Percentiles rank a stretch among this genome's conserved stretches.
Evolutionary conservation across 2,329 filamentous ascomycete species (phyloP).

Genomic region (Arthrinium puccinioides): DNA sequence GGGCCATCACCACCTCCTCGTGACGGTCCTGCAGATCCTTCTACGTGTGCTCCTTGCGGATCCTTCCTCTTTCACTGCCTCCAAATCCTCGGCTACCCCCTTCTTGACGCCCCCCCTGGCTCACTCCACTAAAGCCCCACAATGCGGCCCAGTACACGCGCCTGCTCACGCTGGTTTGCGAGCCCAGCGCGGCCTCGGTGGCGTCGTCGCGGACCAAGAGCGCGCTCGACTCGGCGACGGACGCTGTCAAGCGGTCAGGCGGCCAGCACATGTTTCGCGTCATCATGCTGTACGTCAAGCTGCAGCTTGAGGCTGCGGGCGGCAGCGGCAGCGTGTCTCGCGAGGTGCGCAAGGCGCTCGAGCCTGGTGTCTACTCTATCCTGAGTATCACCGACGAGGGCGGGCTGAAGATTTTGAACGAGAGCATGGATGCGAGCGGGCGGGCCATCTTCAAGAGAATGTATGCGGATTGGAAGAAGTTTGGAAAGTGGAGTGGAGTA

Average conservation of each 20-base stretch:
- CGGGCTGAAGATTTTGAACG: slow-evolving; percentile 48
- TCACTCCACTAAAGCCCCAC: slow-evolving; percentile 26
- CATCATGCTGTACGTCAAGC: slow-evolving; percentile 51
- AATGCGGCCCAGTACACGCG: slow-evolving; percentile 47
- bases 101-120: slow-evolving; percentile 25
- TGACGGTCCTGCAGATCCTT: slow-evolving; percentile 47
- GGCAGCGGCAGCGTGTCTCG: slow-evolving; percentile 36
- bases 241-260: slow-evolving; percentile 53
- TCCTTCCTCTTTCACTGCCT: slow-evolving; percentile 9
- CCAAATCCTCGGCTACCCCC: slow-evolving; percentile 9
- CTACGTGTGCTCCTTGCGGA: slow-evolving; percentile 42
- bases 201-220: slow-evolving; percentile 31
- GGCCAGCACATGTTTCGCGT: slow-evolving; percentile 56
- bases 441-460: slow-evolving; percentile 51
- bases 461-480: slow-evolving; percentile 52
- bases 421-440: slow-evolving; percentile 51
- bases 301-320: slow-evolving; percentile 58
- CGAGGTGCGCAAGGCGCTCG: slow-evolving; percentile 45
- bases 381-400: slow-evolving; percentile 51
- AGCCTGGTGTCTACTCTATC: slow-evolving; percentile 51
- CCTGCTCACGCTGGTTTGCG: slow-evolving; percentile 51
- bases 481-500: slow-evolving; percentile 57
- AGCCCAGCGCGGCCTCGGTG: slow-evolving; percentile 50
- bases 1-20: slow-evolving; percentile 53
- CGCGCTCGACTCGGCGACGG: slow-evolving; percentile 51